Evolutionary conservation across 768 basidiomycete genomes (phyloP).

Genomic region (Russula earlei): DNA sequence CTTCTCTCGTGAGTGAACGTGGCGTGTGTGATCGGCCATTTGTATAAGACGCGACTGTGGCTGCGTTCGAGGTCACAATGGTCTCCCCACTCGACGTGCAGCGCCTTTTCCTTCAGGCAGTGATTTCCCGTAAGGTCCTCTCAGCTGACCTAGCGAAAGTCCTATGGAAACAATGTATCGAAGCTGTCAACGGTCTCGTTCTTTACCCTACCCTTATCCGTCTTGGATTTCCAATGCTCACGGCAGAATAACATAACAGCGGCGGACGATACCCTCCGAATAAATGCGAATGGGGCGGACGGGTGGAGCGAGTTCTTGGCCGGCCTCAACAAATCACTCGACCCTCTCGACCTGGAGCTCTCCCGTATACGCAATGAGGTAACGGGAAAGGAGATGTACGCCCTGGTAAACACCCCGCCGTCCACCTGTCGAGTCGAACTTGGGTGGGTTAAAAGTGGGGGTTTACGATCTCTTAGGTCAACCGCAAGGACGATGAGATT

Average conservation of each 20-base stretch:
- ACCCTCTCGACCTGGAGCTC: conserved; percentile 68
- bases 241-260: conserved; percentile 28
- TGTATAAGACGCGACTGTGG: not conserved
- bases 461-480: conserved; percentile 44
- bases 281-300: conserved; percentile 35
- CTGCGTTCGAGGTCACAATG: conserved; percentile 24
- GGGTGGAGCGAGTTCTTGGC: conserved; percentile 54
- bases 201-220: conserved; percentile 21
- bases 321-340: conserved; percentile 50
- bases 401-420: conserved; percentile 43
- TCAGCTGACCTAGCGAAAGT: conserved; percentile 54
- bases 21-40: too few species aligned
- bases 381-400: conserved; percentile 54
- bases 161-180: conserved; percentile 59
- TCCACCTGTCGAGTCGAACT: not conserved
- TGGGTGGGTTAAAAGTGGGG: not conserved
- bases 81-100: conserved; percentile 54
- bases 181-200: conserved; percentile 48
- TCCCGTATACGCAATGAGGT: conserved; percentile 52
- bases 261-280: conserved; percentile 41
- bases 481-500: conserved; percentile 69
- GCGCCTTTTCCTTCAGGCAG: conserved; percentile 69
- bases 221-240: not conserved
- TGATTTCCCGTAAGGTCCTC: conserved; percentile 61
- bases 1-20: too few species aligned